Conservation (phyloP, 768 basidiomycete genomes). For the Plicaturopsis crispa region DNA sequence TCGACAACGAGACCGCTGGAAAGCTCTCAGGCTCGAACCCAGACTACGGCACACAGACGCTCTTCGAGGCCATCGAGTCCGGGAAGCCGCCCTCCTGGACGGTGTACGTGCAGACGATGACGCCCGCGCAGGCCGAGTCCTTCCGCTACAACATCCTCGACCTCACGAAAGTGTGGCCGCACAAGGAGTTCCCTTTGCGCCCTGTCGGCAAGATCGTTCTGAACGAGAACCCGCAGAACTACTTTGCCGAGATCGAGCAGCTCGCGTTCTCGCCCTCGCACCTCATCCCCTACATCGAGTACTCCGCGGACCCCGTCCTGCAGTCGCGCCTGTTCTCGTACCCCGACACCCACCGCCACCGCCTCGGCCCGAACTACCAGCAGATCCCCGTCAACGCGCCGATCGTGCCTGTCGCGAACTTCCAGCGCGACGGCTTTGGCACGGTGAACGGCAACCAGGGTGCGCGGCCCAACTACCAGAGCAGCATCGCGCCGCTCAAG, state of each 20-base stretch:
- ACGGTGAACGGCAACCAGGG: constrained; percentile 78
- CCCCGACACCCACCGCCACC: constrained; percentile 82
- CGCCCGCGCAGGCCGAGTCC: constrained; percentile 80
- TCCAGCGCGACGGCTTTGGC: constrained; percentile 81
- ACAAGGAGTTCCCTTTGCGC: constrained; percentile 81
- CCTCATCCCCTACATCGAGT: constrained; percentile 80
- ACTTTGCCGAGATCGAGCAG: constrained; percentile 95
- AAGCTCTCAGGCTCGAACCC: constrained; percentile 68
- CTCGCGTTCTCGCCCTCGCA: constrained; percentile 89
- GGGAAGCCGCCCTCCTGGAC: constrained; percentile 84
- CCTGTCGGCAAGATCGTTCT: constrained; percentile 81
- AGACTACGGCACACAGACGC: constrained; percentile 74
- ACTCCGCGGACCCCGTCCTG: constrained; percentile 86
- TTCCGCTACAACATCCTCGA: constrained; percentile 90
- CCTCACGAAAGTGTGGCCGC: constrained; percentile 89
- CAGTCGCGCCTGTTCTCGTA: constrained; percentile 95
- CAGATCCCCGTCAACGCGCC: constrained; percentile 88
- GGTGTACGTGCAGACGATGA: constrained; percentile 93
- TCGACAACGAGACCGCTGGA: constrained; percentile 58
- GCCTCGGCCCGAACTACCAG: constrained; percentile 74
- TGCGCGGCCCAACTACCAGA: constrained; percentile 81
- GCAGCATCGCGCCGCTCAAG: constrained; percentile 63
- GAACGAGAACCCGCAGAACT: constrained; percentile 74
- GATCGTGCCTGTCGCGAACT: constrained; percentile 68
- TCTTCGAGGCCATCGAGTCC: constrained; percentile 79